Evolutionary conservation across 2,329 filamentous ascomycete species (phyloP), one percentile per base, ranked within the genome.

Genomic region (Sarocladium brachiariae): DNA sequence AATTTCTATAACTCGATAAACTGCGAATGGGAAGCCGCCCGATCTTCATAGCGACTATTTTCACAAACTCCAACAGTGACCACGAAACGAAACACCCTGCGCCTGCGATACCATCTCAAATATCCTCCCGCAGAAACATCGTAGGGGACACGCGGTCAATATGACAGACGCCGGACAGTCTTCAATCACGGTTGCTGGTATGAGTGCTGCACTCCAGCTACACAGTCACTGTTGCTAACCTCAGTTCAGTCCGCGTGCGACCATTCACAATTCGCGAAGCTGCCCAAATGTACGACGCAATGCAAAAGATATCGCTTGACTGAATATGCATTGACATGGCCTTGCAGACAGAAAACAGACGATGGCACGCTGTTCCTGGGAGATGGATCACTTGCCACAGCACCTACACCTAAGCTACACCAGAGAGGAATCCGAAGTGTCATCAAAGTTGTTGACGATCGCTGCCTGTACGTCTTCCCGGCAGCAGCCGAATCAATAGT

Each of bases 381-480:
- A 54, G 93, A 99, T 66, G 93, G 93, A 53, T 97, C 92, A 16
- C 77, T 99, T 51, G 93, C 93, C n/a, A 87, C 82, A 41, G 84
- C 80, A 13, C 90, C 92, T 1, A 80, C 89, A 1, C 91, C 91
- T 1, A 95, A 92, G 64, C 78, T 96, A 27, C 82, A 86, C 54
- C 83, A 88, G 59, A 90, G 91, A 61, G 93, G 95, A 7, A 83
- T 99, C 51, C 80, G 91, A 60, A 84, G 89, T 1, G 90, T 99
- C 50, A 87, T 99, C 70, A 97, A 96, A 70, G 91, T 99, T 18
- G 80, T 99, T 50, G 95, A 99, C 64, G 91, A 96, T 65, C 87
- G 88, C 62, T 97, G 93, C 73, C 73, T 99, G 93, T 97, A 79
- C 59, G 89, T 77, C n/a, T n/a, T n/a, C n/a, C n/a, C n/a, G n/a